Conservation (phyloP, 2,329 filamentous ascomycete genomes). For the Pleurostoma richardsiae region DNA sequence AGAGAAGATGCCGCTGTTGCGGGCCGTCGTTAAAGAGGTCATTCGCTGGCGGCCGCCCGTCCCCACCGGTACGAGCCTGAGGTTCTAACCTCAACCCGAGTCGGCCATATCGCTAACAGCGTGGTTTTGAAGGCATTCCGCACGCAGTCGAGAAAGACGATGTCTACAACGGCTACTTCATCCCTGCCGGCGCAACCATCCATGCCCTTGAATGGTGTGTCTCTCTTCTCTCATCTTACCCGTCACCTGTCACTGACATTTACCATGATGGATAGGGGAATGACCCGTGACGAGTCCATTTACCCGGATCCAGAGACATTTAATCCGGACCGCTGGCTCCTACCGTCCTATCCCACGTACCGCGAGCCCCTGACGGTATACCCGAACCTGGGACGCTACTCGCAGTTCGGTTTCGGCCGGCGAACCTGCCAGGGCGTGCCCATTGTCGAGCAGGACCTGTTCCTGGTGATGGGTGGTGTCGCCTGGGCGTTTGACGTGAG, state of each 20-base stretch:
- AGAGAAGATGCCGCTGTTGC: slow-evolving; percentile 36
- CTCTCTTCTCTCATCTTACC: too few species aligned
- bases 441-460: slow-evolving; percentile 34
- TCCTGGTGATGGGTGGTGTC: slow-evolving; percentile 31
- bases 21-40: slow-evolving; percentile 45
- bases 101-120: neutral
- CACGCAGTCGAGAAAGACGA: slow-evolving; percentile 46
- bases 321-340: slow-evolving; percentile 32
- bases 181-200: slow-evolving; percentile 45
- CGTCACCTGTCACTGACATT: too few species aligned
- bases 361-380: slow-evolving; percentile 29
- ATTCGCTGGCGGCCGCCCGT: slow-evolving; percentile 51
- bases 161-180: slow-evolving; percentile 46
- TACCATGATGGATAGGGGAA: slow-evolving; percentile 24
- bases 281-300: slow-evolving; percentile 34
- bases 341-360: slow-evolving; percentile 30
- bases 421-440: slow-evolving; percentile 39
- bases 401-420: slow-evolving; percentile 48
- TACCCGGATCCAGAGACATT: slow-evolving; percentile 33
- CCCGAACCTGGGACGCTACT: slow-evolving; percentile 33
- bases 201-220: slow-evolving; percentile 46
- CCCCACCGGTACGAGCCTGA: slow-evolving; percentile 35
- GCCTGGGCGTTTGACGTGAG: slow-evolving; percentile 27
- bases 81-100: too few species aligned
- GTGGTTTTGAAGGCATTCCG: slow-evolving; percentile 31